Evolutionary conservation across 176 grass and related monocot species (phyloP).

Genomic region (Triticum aestivum): IWGSC_CS_RefSeq_v2.1 NC_057801.1:743875460-743875959

Average conservation of each 20-base stretch:
- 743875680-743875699: neutral
- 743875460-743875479: neutral
- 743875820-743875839: conserved; percentile 15
- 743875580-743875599: neutral
- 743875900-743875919: neutral
- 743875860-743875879: neutral
- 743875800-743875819: neutral
- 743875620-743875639: conserved; percentile 16
- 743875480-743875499: neutral
- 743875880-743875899: no score
- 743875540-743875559: neutral
- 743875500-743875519: neutral
- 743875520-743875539: neutral
- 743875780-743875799: neutral
- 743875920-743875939: neutral
- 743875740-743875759: neutral
- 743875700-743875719: neutral
- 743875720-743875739: neutral
- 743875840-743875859: neutral
- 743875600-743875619: neutral
- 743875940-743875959: neutral
- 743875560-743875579: conserved; percentile 11
- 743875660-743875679: neutral
- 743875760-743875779: conserved; percentile 13
- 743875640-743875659: neutral